Percentiles rank a stretch among this genome's conserved stretches.
Conservation (phyloP, 2,329 filamentous ascomycete species). For the Beauveria australis region DNA sequence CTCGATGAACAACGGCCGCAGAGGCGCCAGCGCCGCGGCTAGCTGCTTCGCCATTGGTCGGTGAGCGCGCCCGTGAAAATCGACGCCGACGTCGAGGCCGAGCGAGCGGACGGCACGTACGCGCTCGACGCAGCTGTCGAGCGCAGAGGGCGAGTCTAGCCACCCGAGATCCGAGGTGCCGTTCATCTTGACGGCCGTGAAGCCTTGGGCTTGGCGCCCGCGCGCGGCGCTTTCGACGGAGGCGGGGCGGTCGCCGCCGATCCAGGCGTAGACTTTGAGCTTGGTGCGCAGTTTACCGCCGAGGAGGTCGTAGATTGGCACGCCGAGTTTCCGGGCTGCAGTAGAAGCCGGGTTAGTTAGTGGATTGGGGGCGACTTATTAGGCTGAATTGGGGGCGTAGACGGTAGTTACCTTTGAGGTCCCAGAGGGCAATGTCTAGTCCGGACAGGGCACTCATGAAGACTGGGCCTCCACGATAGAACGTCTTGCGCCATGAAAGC, state of each 20-base stretch:
- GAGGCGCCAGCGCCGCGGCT: slow-evolving; percentile 56
- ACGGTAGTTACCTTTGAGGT: slow-evolving; percentile 49
- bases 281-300: slow-evolving; percentile 66
- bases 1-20: slow-evolving; percentile 67
- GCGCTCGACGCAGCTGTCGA: slow-evolving; percentile 57
- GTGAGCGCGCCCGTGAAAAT: slow-evolving; percentile 71
- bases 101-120: slow-evolving; percentile 60
- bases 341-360: no score
- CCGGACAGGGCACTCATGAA: slow-evolving; percentile 74
- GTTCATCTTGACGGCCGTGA: slow-evolving; percentile 70
- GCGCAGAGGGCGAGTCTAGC: slow-evolving; percentile 61
- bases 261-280: slow-evolving; percentile 69
- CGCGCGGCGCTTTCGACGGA: slow-evolving; percentile 58
- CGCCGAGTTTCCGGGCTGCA: slow-evolving; percentile 39
- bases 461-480: slow-evolving; percentile 71
- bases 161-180: slow-evolving; percentile 68
- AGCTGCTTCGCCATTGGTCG: slow-evolving; percentile 77
- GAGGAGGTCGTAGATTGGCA: slow-evolving; percentile 65
- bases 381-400: no score
- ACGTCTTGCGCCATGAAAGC: slow-evolving; percentile 59
- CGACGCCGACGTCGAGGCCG: slow-evolving; percentile 65
- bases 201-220: slow-evolving; percentile 50
- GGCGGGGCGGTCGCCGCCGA: slow-evolving; percentile 62
- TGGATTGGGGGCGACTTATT: no score
- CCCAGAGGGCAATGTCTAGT: slow-evolving; percentile 74